Base-by-base conservation (phyloP, 1,284 basidiomycete genomes). In the Pulchroboletus neoregius region DNA sequence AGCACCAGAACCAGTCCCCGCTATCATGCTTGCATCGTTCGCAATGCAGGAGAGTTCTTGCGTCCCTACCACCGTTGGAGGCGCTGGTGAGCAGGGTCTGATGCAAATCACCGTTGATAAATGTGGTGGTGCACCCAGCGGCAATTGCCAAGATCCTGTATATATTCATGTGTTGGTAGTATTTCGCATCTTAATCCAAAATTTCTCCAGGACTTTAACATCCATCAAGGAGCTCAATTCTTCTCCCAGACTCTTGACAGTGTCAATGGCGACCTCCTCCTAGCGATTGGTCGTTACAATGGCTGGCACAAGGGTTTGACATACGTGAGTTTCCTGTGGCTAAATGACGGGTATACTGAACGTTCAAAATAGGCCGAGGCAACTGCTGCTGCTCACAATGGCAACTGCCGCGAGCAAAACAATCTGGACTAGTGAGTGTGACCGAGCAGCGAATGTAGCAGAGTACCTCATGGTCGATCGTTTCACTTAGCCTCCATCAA, bases 51-150 rank as follows among this genome's bases (percentile, higher is more conserved):
- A 87, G 67, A 82, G 79, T 34, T 71, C 75, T 38, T 94, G 92
- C 71, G 80, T 86, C 54, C 75, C 83, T 2, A 49, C 68, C n/a
- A 79, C 75, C 5, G 72, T 80, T 37, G 91, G 92, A 48, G 86
- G 83, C 20, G 87, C 73, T 9, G 88, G 89, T 44, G 91, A 93
- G 63, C 81, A 87, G 56, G 92, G 91, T 22, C 65, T 87, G 45
- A 93, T 94, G 90, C 91, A 94, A 68, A 75, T 93, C 57, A 87
- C 85, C 12, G 63, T 70, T 38, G 87, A 88, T 56, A 94, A 94
- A 68, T 94, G 91, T 58, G 74, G 64, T 37, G 78, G 71, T 46
- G 82, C 82, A 0, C 80, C 84, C 3, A 68, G 67, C 11, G 78
- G 77, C 6, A 73, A 87, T 63, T 91, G 87, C 72, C 67, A 70